A percentile compares a stretch with the other conserved stretches of the same genome.
Conservation (phyloP, 2,329 filamentous ascomycete genomes). For the Onygenales sp. region DNA sequence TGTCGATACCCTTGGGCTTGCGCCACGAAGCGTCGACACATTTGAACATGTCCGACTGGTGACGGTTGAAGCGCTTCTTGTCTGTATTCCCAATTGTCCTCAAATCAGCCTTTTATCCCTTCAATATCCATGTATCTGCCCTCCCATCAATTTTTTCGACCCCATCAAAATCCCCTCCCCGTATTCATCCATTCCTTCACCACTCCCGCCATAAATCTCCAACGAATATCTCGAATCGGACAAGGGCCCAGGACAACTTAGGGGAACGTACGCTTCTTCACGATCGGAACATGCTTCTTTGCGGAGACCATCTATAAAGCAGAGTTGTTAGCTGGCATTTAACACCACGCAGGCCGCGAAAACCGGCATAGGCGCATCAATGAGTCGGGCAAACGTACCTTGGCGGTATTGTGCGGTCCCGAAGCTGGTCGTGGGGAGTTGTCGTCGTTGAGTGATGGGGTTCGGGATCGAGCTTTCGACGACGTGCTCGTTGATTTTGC, state of each 20-base stretch:
- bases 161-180: not conserved
- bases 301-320: constrained; percentile 81
- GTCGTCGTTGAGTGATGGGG: constrained; percentile 30
- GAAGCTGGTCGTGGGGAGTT: constrained; percentile 30
- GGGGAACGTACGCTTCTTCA: constrained; percentile 93
- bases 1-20: constrained; percentile 99
- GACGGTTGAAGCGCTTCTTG: constrained; percentile 90
- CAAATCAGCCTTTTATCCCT: constrained; percentile 21
- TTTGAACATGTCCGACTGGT: constrained; percentile 97
- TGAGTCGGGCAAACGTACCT: constrained; percentile 24
- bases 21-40: constrained; percentile 86
- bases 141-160: not conserved
- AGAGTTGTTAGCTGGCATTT: not conserved
- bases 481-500: not conserved
- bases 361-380: constrained; percentile 3
- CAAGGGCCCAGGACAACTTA: constrained; percentile 4
- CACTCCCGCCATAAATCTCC: not conserved
- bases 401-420: constrained; percentile 35
- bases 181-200: not conserved
- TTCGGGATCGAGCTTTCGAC: constrained; percentile 11
- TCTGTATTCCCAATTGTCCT: constrained; percentile 42
- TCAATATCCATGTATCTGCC: not conserved
- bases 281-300: constrained; percentile 98
- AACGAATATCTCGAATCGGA: not conserved
- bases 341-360: constrained; percentile 1